Evolutionary conservation across 768 basidiomycete species (phyloP), one percentile per base, ranked within the genome.

Genomic region (Leccinellum rugosiceps): DNA sequence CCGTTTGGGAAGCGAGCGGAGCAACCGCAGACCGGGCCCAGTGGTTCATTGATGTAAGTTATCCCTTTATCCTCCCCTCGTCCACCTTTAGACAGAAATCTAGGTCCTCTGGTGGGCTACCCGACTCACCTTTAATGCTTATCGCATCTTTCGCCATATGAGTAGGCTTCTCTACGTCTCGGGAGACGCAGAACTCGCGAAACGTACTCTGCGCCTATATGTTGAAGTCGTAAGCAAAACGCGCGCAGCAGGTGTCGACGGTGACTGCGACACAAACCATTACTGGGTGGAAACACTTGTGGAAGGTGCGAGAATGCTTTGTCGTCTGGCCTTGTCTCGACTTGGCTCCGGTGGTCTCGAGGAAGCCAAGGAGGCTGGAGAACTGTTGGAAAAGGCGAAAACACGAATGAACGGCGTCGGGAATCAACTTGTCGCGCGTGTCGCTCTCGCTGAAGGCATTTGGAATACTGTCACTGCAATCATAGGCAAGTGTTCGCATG

Each of bases 71-170:
- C 35, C 23, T 52, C 0, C 30, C 50, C 6, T 19, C 23, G 0
- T 43, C 30, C n/a, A n/a, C 54, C 54, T 41, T 58, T 10, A 52
- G 53, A 17, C 28, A 38, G 13, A n/a, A 1, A 43, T 47, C 32
- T 69, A 91, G 90, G 82, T 93, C 21, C 80, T 98, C 2, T 96
- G 93, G 90, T 94, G 93, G 93, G 89, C 93, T 1, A 94, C 93
- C 9, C 85, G 88, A 21, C 81, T 94, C 21, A 98, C 96, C 0
- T 97, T 98, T 78, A 94, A 97, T 67, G 95, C 92, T 0, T 88
- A 88, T 58, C 83, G 86, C 9, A 76, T 98, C 8, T 82, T 92
- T 54, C 86, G 95, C 1, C 91, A 97, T 71, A 86, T 98, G 79
- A 84, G 85, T 28, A 84, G 88, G 1, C 72, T 95, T 2, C 73